Evolutionary conservation across 345 rosid genomes (phyloP), one percentile per base, ranked within the genome.

Genomic region (Aquilaria yunnanensis): DNA sequence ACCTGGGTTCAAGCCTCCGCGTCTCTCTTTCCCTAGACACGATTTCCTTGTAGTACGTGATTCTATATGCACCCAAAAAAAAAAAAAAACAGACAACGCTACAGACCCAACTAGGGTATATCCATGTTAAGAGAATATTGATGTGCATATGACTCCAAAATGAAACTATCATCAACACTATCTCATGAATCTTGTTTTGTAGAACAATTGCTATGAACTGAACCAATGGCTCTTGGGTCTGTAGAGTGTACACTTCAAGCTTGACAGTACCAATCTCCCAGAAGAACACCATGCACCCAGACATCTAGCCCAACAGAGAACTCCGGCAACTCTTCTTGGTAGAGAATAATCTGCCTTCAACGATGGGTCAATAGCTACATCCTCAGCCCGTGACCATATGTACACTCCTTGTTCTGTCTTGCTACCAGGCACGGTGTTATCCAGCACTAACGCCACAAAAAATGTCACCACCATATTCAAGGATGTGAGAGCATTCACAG

Each of bases 401-500:
- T 88, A 90, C 37, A 84, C 94, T 57, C 96, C 94, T 65, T 87
- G 76, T 72, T 86, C 94, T 73, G 85, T 79, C 59, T 77, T 75
- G 71, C 84, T 83, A 47, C 97, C 97, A 8, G 94, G 96, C 54
- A 93, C 97, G 3, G 96, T 87, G 77, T 85, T 89, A 69, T 93
- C 97, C 48, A 93, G 80, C 64, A 88, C 58, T 34, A 90, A 75
- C 48, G 97, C 92, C 43, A 86, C 65, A 74, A 93, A 41, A 51
- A 93, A 70, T 6, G 98, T 90, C 69, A 93, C 92, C 66, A 93
- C 89, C 97, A 86, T 90, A 83, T 80, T 90, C 85, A 93, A 32
- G 9, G 98, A 93, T 79, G 90, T 34, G 53, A 90, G 80, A 1
- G 85, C 86, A 56, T 90, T 93, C 74, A 88, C 53, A 0, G 94